These are phyloP conservation scores for Firmiana major DNA, from an alignment of 345 rosid species.

Conservation along the genomic window DNA sequence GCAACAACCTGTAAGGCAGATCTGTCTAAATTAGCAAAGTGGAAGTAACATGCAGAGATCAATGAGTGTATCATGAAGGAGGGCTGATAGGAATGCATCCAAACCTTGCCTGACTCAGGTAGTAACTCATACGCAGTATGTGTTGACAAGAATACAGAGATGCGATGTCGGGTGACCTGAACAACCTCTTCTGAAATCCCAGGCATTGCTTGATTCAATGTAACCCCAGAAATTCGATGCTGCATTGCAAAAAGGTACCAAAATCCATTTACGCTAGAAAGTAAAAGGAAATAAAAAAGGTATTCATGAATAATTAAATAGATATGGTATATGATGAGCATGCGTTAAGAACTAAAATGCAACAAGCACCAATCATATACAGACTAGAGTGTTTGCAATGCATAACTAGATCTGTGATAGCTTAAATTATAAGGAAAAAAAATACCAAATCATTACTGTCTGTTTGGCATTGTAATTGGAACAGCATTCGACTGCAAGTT, in stretches of 20 bases:
- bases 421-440: neutral
- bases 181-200: conserved; percentile 40
- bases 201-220: conserved; percentile 28
- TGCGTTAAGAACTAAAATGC: neutral
- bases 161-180: conserved; percentile 39
- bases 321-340: neutral
- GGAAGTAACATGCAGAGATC: neutral
- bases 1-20: conserved; percentile 47
- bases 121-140: conserved; percentile 68
- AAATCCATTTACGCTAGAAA: neutral
- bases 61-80: neutral
- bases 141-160: conserved; percentile 49
- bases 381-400: neutral
- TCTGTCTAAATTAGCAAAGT: conserved; percentile 22
- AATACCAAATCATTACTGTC: neutral
- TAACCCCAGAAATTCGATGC: conserved; percentile 37
- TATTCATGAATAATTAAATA: neutral
- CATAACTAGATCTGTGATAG: neutral
- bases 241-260: conserved; percentile 20
- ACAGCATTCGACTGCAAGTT: neutral
- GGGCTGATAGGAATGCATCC: conserved; percentile 30
- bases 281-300: neutral
- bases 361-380: conserved; percentile 1
- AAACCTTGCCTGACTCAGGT: conserved; percentile 88
- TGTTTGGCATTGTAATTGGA: neutral